phyloP scores from a whole-genome alignment of 768 basidiomycete species.

The Termitomyces sp. region DNA sequence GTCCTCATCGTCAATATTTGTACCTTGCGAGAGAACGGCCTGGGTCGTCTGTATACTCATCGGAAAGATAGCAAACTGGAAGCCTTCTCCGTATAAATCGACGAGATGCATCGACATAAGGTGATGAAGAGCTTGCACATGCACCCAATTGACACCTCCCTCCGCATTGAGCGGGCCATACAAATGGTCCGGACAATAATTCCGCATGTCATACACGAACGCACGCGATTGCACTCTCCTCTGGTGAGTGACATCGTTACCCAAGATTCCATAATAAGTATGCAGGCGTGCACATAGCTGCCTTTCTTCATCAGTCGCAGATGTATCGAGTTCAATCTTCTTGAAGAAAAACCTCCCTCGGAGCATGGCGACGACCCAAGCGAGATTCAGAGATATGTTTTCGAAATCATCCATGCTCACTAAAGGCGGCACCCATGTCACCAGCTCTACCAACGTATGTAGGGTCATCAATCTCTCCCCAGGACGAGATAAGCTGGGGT shows the following conservation, averaged over 20 bases:
- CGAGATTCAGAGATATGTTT: slow-evolving; percentile 42
- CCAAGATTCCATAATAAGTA: slow-evolving; percentile 50
- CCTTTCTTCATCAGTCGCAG: slow-evolving; percentile 26
- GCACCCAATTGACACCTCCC: slow-evolving; percentile 55
- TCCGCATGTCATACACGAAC: slow-evolving; percentile 56
- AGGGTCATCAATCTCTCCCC: slow-evolving; percentile 40
- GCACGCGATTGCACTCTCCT: slow-evolving; percentile 38
- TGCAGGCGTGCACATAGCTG: slow-evolving; percentile 50
- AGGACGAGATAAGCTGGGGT: slow-evolving; percentile 26
- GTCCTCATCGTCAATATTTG: slow-evolving; percentile 36
- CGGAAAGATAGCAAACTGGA: slow-evolving; percentile 32
- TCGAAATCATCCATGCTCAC: slow-evolving; percentile 12
- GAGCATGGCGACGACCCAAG: slow-evolving; percentile 43
- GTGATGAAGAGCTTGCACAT: slow-evolving; percentile 51
- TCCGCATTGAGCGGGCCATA: slow-evolving; percentile 53
- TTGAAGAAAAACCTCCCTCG: slow-evolving; percentile 42
- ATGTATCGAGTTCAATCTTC: slow-evolving; percentile 10
- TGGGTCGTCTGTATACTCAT: slow-evolving; percentile 54
- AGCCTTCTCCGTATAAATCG: slow-evolving; percentile 27
- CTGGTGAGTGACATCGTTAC: slow-evolving; percentile 27
- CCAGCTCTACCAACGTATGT: slow-evolving; percentile 45
- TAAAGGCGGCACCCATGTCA: slow-evolving; percentile 35
- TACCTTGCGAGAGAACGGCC: slow-evolving; percentile 33
- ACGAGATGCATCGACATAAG: slow-evolving; percentile 49
- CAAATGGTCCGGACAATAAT: slow-evolving; percentile 42